Percentiles rank a stretch among this genome's conserved stretches.
Evolutionary conservation across 257 asterid species (phyloP).

Genomic region (Datura wrightii): DNA sequence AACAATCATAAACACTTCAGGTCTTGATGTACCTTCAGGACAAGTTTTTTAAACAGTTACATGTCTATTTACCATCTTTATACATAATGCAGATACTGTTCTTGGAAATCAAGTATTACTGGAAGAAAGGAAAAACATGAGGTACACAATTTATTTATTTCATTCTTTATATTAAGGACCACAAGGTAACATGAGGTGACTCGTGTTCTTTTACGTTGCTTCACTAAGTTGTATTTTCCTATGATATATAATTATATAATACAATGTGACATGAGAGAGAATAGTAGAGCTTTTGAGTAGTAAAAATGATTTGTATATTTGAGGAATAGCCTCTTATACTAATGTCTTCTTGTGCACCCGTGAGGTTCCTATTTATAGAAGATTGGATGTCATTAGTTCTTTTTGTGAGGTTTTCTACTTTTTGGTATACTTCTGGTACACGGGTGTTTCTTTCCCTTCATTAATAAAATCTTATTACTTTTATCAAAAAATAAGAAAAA

Average conservation of each 20-base stretch:
- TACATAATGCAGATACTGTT: neutral
- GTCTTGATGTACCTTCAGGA: neutral
- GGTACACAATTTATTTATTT: slow-evolving; percentile 6
- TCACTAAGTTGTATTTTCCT: neutral
- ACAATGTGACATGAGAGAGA: too few species aligned
- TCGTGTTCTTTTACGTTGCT: slow-evolving; percentile 1
- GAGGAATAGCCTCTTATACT: slow-evolving; percentile 16
- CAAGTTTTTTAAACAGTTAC: slow-evolving; percentile 4
- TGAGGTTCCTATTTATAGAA: neutral
- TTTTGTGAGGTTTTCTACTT: neutral
- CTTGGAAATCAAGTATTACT: slow-evolving; percentile 9
- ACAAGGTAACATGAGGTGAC: neutral
- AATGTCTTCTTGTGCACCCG: neutral
- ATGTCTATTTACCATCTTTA: neutral
- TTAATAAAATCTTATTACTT: neutral
- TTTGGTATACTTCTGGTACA: neutral
- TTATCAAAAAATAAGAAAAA: neutral
- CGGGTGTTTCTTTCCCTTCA: neutral
- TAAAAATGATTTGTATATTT: neutral
- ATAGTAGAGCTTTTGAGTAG: too few species aligned
- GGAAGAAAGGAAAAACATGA: neutral
- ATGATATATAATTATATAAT: neutral
- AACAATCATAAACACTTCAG: neutral
- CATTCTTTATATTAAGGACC: neutral
- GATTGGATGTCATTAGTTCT: neutral